phyloP scores from a whole-genome alignment of 176 grass and related monocot species.

The Triticum dicoccoides region DNA sequence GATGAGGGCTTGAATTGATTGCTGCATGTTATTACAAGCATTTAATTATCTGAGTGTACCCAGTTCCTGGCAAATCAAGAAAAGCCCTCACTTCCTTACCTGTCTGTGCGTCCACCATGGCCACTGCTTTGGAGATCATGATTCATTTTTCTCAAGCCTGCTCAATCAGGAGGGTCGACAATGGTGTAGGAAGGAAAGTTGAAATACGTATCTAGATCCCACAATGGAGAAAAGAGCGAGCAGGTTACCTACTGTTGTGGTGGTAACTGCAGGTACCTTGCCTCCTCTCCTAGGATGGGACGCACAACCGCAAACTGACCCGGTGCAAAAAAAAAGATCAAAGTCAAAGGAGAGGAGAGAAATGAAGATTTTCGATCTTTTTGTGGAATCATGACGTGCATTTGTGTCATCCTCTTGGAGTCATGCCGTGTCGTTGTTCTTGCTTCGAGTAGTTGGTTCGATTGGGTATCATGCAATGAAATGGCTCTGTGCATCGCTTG shows the following conservation, averaged over 20 bases:
- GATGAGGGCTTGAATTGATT: background rate
- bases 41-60: background rate
- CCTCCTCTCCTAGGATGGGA: constrained; percentile 14
- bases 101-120: background rate
- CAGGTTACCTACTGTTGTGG: no score
- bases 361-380: no score
- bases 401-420: no score
- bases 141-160: background rate
- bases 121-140: background rate
- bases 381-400: no score
- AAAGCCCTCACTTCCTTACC: background rate
- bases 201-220: no score
- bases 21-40: background rate
- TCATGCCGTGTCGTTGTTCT: no score
- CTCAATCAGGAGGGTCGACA: background rate
- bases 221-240: no score
- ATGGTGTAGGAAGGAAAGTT: no score
- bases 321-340: background rate
- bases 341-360: no score
- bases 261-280: background rate
- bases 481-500: no score
- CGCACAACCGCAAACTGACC: background rate
- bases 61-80: constrained; percentile 34
- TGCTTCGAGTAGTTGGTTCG: no score
- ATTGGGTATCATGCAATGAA: no score